These are phyloP conservation scores for Centella asiatica DNA, from an alignment of 129 eudicot species.

Conservation along the genomic window DNA sequence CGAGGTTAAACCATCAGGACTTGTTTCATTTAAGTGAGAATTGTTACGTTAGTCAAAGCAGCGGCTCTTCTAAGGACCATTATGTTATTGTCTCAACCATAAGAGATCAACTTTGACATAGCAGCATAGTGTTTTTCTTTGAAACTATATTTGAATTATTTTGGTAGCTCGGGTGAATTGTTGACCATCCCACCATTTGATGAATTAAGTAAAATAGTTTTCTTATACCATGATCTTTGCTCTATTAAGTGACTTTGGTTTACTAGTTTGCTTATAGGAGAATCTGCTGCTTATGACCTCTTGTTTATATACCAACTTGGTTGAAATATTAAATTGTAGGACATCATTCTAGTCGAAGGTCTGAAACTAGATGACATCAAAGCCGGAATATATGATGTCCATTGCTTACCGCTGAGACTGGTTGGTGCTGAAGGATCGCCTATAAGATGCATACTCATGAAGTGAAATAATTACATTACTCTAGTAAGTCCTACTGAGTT, in stretches of 20 bases:
- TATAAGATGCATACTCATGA: constrained; percentile 67
- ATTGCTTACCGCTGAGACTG: constrained; percentile 68
- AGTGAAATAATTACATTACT: constrained; percentile 32
- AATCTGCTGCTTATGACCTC: background rate
- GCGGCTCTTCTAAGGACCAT: too few species aligned
- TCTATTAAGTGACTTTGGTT: background rate
- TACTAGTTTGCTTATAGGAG: background rate
- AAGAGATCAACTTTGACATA: too few species aligned
- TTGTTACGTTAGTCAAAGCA: too few species aligned
- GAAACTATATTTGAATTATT: too few species aligned
- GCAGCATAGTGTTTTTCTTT: too few species aligned
- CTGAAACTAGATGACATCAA: constrained; percentile 52
- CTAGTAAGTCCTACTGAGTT: too few species aligned
- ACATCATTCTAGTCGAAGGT: constrained; percentile 74
- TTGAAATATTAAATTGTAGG: constrained; percentile 32
- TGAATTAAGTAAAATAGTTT: background rate
- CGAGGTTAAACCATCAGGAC: too few species aligned
- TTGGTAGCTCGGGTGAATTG: too few species aligned
- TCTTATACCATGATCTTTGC: too few species aligned
- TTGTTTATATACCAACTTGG: background rate
- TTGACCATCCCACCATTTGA: background rate
- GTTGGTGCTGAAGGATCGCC: constrained; percentile 85
- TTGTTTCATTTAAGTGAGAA: too few species aligned
- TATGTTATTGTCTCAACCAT: too few species aligned
- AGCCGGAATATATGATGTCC: constrained; percentile 59